phyloP scores from a whole-genome alignment of 805 yeast species.

The Lipomyces yamanashiensis region DNA sequence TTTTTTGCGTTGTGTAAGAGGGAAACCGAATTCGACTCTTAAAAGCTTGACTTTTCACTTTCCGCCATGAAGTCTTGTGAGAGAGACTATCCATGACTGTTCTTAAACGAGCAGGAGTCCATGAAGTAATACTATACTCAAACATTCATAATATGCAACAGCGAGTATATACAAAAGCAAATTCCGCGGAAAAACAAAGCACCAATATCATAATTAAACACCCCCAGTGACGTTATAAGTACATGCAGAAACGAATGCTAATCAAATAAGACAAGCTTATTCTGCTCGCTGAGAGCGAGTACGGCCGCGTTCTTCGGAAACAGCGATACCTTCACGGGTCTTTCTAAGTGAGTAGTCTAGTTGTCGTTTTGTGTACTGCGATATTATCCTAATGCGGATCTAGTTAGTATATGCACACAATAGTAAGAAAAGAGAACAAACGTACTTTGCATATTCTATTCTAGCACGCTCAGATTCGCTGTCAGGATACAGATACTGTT shows the following conservation, averaged over 20 bases:
- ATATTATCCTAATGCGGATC: slow-evolving; percentile 4
- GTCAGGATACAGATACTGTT: slow-evolving; percentile 1
- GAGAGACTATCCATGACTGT: too few species aligned
- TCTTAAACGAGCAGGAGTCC: too few species aligned
- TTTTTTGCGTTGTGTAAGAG: too few species aligned
- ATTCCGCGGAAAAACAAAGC: too few species aligned
- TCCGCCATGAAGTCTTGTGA: too few species aligned
- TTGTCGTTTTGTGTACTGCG: slow-evolving; percentile 27
- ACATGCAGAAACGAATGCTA: not conserved
- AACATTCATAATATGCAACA: too few species aligned
- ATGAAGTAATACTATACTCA: too few species aligned
- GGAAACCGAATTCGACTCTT: too few species aligned
- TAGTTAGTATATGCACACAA: not conserved
- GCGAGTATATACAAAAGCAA: too few species aligned
- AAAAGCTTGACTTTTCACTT: too few species aligned
- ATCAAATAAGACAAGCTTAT: not conserved
- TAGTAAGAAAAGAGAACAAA: not conserved
- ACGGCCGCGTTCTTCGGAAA: slow-evolving; percentile 2
- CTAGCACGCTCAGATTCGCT: slow-evolving; percentile 16
- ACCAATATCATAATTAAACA: too few species aligned
- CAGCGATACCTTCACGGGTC: not conserved
- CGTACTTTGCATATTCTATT: slow-evolving; percentile 22
- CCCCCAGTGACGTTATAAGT: not conserved
- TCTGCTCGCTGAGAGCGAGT: not conserved
- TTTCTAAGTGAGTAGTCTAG: slow-evolving; percentile 20